Evolutionary conservation across 768 basidiomycete genomes (phyloP), one percentile per base, ranked within the genome.

Genomic region (Tubosaeta brunneosetosa): DNA sequence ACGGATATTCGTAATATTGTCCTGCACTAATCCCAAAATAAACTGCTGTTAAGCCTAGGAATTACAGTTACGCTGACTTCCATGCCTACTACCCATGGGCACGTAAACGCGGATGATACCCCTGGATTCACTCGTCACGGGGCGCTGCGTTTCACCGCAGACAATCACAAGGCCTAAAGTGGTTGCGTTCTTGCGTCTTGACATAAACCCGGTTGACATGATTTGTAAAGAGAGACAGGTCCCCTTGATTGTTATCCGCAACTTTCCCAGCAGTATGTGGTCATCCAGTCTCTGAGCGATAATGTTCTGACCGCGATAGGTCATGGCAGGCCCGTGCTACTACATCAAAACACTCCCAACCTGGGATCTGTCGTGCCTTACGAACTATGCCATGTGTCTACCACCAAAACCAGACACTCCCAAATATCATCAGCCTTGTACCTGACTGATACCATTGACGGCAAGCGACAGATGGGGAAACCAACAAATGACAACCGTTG

Each of bases 71-170:
- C 29, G 16, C 4, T 10, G 53, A 44, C 47, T 44, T 43, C 48
- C 46, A 51, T 46, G 41, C 43, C 54, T 50, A 31, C 49, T 38
- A 17, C 40, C 40, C 41, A 40, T 36, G 48, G 55, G 40, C 48
- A 46, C 44, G 36, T 52, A 50, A 55, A 44, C 41, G 50, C 44
- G 44, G 38, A 19, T 19, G 53, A 53, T 53, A 50, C 50, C 50
- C 47, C 37, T 41, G 26, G 27, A 29, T 44, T 44, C 13, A 3
- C 26, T 16, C 26, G 9, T 27, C 43, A 44, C 13, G 43, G 27
- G 43, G 13, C 43, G 3, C 9, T 7, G 25, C 16, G 14, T 16
- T 16, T 29, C 43, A 27, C 25, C 13, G 6, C 1, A 27, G 16
- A 26, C 37, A 49, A 22, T 49, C 14, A 25, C 40, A 3, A 41